Percentiles rank a stretch among this genome's conserved stretches.
These are phyloP conservation scores for Plasmodium gallinaceum DNA, from an alignment of 169 alveolate species.

Conservation along the genomic window DNA sequence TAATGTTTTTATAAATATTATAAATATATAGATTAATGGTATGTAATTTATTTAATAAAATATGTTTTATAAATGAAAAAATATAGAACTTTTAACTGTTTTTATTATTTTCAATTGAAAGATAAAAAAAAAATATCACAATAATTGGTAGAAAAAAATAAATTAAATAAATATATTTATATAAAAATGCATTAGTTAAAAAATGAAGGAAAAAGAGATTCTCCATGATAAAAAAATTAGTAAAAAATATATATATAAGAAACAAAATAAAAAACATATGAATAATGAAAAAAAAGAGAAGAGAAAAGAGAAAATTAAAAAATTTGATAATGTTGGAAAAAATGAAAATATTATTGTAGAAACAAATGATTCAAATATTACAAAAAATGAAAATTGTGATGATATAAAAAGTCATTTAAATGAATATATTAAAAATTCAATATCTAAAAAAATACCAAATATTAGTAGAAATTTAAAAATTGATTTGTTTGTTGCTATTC, in stretches of 20 bases:
- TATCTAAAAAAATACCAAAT: constrained; percentile 50
- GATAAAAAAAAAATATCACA: no score
- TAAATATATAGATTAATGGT: no score
- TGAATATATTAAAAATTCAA: constrained; percentile 28
- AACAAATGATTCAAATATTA: background rate
- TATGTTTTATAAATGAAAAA: no score
- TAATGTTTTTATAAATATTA: no score
- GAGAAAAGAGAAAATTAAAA: constrained; percentile 1
- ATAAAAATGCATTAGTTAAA: no score
- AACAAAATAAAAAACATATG: constrained; percentile 16
- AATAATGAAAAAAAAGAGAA: constrained; percentile 3
- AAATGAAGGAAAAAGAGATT: no score
- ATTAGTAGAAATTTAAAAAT: constrained; percentile 61
- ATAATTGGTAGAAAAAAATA: no score
- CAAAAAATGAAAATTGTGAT: background rate
- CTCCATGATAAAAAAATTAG: no score
- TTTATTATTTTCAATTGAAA: no score
- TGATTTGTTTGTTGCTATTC: constrained; percentile 52
- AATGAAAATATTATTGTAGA: background rate
- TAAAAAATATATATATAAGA: background rate
- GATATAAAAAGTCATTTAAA: constrained; percentile 2
- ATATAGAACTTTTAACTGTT: no score
- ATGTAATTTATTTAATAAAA: no score
- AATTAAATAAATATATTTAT: no score
- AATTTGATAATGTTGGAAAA: background rate